These are phyloP conservation scores for Paraphoma chrysanthemicola DNA, from an alignment of 2,329 filamentous ascomycete species.

Conservation along the genomic window DNA sequence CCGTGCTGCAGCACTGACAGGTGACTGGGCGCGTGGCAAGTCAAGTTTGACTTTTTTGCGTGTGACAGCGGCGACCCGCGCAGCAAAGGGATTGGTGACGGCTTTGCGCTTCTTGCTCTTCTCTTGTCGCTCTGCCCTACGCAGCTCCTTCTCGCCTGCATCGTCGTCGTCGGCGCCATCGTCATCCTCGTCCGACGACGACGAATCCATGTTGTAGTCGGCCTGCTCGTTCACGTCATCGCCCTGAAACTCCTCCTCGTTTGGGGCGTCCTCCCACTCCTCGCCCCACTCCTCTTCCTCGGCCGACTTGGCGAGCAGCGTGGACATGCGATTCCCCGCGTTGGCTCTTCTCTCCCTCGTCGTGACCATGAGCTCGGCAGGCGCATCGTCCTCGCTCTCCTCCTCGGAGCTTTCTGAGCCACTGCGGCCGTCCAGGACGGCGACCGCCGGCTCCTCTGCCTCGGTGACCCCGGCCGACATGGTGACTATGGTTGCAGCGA, in stretches of 20 bases:
- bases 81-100: constrained; percentile 56
- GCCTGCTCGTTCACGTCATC: constrained; percentile 63
- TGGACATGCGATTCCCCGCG: constrained; percentile 51
- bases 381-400: constrained; percentile 38
- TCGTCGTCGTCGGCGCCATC: constrained; percentile 74
- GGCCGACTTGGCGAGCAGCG: constrained; percentile 41
- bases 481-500: constrained; percentile 1
- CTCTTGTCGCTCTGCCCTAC: constrained; percentile 74
- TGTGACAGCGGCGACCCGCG: constrained; percentile 46
- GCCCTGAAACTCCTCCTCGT: constrained; percentile 60
- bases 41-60: constrained; percentile 48
- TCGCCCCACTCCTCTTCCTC: constrained; percentile 49
- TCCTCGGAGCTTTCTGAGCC: constrained; percentile 25
- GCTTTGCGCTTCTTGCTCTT: constrained; percentile 77
- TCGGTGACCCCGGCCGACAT: constrained; percentile 18
- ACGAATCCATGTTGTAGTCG: constrained; percentile 81
- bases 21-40: constrained; percentile 49
- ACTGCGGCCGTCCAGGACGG: constrained; percentile 19
- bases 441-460: constrained; percentile 17
- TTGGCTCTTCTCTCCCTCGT: constrained; percentile 47
- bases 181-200: constrained; percentile 79
- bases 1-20: constrained; percentile 55
- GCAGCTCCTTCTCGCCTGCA: constrained; percentile 86
- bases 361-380: constrained; percentile 47
- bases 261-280: constrained; percentile 72